A percentile compares a stretch with the other conserved stretches of the same genome.
phyloP scores from a whole-genome alignment of 2,329 filamentous ascomycete species.

The Exophiala xenobiotica region DNA sequence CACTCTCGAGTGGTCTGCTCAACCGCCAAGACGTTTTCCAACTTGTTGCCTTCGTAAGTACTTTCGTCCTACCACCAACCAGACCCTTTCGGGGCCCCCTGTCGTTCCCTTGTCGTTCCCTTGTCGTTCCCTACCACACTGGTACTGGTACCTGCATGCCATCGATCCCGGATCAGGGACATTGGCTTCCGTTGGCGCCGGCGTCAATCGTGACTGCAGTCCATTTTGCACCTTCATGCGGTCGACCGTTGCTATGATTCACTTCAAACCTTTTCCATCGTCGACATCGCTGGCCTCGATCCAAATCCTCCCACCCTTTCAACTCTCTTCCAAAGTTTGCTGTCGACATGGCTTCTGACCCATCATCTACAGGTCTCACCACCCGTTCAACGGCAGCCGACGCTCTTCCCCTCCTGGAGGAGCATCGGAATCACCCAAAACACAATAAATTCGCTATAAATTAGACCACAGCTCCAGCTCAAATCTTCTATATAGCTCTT shows the following conservation, averaged over 20 bases:
- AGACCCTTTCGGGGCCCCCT: background rate
- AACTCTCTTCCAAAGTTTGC: conserved; percentile 1
- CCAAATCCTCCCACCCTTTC: conserved; percentile 7
- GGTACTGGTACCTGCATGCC: conserved; percentile 25
- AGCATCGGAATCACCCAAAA: conserved; percentile 62
- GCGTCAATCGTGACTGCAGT: background rate
- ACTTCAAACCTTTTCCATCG: background rate
- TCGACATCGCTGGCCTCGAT: conserved; percentile 8
- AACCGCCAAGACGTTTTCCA: conserved; percentile 96
- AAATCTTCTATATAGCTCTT: conserved; percentile 42
- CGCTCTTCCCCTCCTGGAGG: conserved; percentile 85
- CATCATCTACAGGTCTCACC: conserved; percentile 66
- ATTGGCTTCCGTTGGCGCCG: background rate
- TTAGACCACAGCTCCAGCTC: conserved; percentile 20
- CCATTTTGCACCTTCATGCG: conserved; percentile 10
- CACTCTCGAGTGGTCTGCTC: conserved; percentile 33
- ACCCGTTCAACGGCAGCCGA: conserved; percentile 95
- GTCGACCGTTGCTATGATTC: conserved; percentile 8
- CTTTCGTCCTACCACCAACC: conserved; percentile 11
- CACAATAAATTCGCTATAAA: conserved; percentile 41
- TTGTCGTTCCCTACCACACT: conserved; percentile 4
- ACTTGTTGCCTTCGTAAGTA: conserved; percentile 91
- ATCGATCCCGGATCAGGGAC: conserved; percentile 11
- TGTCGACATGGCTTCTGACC: conserved; percentile 16
- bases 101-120: background rate